phyloP scores from a whole-genome alignment of 352 stramenopile genomes.

The Plasmopara halstedii region DNA sequence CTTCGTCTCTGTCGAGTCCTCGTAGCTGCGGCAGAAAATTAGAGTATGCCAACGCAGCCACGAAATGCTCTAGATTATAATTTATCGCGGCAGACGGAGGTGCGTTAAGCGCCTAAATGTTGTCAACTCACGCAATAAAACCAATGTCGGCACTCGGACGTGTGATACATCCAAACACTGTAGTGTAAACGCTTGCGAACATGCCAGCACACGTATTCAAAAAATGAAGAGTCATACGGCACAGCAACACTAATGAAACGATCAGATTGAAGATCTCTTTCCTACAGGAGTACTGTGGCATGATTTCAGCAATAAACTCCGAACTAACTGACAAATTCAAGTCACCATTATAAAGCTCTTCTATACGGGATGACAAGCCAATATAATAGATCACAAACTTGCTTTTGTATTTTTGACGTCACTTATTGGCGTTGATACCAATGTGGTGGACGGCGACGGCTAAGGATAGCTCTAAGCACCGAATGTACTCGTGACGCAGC shows the following conservation, averaged over 20 bases:
- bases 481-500: conserved; percentile 50
- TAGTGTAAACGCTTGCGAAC: conserved; percentile 48
- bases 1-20: conserved; percentile 52
- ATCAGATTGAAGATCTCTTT: conserved; percentile 36
- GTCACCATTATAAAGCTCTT: conserved; percentile 9
- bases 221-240: conserved; percentile 42
- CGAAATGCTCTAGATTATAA: conserved; percentile 72
- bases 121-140: conserved; percentile 50
- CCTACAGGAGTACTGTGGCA: conserved; percentile 44
- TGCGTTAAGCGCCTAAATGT: conserved; percentile 51
- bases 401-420: conserved; percentile 34
- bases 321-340: conserved; percentile 4
- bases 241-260: conserved; percentile 62
- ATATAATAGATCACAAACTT: conserved; percentile 34
- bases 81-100: conserved; percentile 47
- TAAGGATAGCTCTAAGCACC: conserved; percentile 10
- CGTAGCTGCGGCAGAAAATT: conserved; percentile 39
- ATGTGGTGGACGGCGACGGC: conserved; percentile 2
- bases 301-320: conserved; percentile 20
- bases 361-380: conserved; percentile 15
- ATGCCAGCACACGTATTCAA: conserved; percentile 51
- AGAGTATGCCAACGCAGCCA: conserved; percentile 51
- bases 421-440: conserved; percentile 12
- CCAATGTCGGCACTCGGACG: conserved; percentile 44
- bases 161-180: conserved; percentile 56